These are phyloP conservation scores for Carex cristatella DNA, from an alignment of 176 grass and related monocot species.

Conservation along the genomic window DNA sequence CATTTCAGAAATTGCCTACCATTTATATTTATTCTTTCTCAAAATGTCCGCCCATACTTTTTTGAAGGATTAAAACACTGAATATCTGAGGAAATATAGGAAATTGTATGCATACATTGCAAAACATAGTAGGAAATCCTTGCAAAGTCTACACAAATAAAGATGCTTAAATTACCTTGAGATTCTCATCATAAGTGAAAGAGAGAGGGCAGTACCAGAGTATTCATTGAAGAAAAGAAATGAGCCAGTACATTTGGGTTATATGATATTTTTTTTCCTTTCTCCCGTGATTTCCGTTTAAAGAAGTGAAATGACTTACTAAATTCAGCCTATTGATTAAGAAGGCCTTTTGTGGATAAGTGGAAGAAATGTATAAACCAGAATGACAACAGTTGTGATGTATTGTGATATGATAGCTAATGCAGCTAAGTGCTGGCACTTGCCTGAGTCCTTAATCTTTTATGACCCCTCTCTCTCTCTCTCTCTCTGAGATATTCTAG, in stretches of 20 bases:
- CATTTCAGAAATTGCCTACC: background rate
- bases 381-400: background rate
- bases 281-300: background rate
- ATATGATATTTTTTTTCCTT: background rate
- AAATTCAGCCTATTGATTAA: background rate
- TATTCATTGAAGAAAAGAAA: background rate
- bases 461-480: background rate
- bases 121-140: background rate
- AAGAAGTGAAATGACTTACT: background rate
- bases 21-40: background rate
- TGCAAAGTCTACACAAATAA: background rate
- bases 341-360: background rate
- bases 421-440: background rate
- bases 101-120: background rate
- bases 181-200: background rate
- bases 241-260: background rate
- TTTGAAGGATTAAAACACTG: background rate
- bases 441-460: background rate
- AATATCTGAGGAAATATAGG: background rate
- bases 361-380: background rate
- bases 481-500: conserved; percentile 27
- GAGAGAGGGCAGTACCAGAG: background rate
- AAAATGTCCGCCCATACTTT: background rate
- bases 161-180: background rate
- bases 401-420: background rate